Conservation (phyloP, 495 filamentous ascomycete species). For the Hypoxylon perforatum region DNA sequence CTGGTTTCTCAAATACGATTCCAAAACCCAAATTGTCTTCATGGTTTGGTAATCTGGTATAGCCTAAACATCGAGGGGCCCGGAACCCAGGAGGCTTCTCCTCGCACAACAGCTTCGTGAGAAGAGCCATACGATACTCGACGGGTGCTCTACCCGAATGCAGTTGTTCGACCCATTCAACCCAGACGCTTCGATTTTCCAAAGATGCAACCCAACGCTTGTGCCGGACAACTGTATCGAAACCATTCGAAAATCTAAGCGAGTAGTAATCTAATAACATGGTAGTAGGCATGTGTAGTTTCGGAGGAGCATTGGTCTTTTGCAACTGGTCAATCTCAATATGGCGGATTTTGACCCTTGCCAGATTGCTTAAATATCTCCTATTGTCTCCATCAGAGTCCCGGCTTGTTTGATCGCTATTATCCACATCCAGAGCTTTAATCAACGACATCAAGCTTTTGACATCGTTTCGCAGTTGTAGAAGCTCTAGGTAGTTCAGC, state of each 20-base stretch:
- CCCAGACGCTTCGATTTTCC: conserved; percentile 2
- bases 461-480: conserved; percentile 10
- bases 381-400: neutral
- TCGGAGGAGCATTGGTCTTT: neutral
- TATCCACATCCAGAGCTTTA: conserved; percentile 10
- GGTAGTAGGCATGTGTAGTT: neutral
- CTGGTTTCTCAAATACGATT: conserved; percentile 2
- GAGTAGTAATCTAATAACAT: neutral
- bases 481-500: neutral
- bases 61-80: conserved; percentile 12
- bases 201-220: conserved; percentile 1
- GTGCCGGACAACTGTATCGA: neutral
- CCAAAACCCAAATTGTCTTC: neutral
- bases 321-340: conserved; percentile 6
- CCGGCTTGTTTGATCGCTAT: too few species aligned
- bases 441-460: neutral
- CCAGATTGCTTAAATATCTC: conserved; percentile 2
- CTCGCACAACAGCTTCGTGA: neutral
- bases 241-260: neutral
- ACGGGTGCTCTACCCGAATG: too few species aligned
- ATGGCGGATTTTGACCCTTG: conserved; percentile 10
- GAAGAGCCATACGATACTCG: neutral
- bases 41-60: neutral
- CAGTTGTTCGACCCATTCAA: conserved; percentile 18
- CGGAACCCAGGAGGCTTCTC: neutral